Evolutionary conservation across 768 basidiomycete genomes (phyloP).

Genomic region (Naganishia kalamii): DNA sequence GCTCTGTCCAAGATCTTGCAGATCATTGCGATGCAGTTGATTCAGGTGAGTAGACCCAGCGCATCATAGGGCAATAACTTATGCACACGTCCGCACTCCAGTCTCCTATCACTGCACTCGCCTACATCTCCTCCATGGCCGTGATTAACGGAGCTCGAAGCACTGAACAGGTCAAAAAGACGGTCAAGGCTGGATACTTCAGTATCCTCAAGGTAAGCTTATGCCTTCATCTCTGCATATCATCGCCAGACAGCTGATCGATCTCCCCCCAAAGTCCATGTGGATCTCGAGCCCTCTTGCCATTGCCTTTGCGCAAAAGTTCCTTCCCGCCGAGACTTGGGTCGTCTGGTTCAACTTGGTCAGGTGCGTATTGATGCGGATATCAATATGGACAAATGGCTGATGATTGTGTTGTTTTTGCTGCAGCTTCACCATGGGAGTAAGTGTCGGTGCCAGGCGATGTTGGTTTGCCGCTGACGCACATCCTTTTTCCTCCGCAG

Average conservation of each 20-base stretch:
- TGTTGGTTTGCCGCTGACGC: neutral
- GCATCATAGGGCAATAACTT: neutral
- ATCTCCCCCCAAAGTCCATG: slow-evolving; percentile 54
- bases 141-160: slow-evolving; percentile 74
- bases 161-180: slow-evolving; percentile 58
- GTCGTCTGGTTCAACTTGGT: slow-evolving; percentile 78
- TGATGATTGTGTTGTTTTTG: slow-evolving; percentile 2
- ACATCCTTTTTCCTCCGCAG: neutral
- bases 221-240: neutral
- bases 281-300: slow-evolving; percentile 74
- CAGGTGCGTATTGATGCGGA: slow-evolving; percentile 28
- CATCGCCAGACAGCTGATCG: neutral
- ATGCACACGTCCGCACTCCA: too few relatives aligned
- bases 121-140: slow-evolving; percentile 70
- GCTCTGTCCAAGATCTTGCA: slow-evolving; percentile 61
- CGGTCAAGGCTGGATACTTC: slow-evolving; percentile 67
- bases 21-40: slow-evolving; percentile 66
- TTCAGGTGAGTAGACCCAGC: slow-evolving; percentile 14
- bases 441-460: slow-evolving; percentile 46
- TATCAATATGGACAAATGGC: slow-evolving; percentile 12
- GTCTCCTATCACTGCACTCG: slow-evolving; percentile 12
- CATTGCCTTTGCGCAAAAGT: slow-evolving; percentile 69
- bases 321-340: slow-evolving; percentile 77
- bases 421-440: slow-evolving; percentile 60
- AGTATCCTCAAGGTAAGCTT: slow-evolving; percentile 61